Percentiles rank a stretch among this genome's conserved stretches.
Evolutionary conservation across 2,329 filamentous ascomycete genomes (phyloP).

Genomic region (Chaetomium olivaceum): DNA sequence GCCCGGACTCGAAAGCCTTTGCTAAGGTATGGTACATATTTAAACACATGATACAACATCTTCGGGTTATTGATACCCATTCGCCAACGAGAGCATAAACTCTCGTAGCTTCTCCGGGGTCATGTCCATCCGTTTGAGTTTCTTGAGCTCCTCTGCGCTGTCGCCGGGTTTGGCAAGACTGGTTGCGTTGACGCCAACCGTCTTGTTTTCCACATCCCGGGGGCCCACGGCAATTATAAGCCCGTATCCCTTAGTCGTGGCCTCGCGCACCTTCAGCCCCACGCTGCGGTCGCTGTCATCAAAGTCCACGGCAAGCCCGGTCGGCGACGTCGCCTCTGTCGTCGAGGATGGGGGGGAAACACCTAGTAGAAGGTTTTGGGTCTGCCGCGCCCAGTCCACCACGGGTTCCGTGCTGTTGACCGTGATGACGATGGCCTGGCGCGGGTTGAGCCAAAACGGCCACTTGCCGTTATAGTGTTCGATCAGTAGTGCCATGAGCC

Average conservation of each 20-base stretch:
- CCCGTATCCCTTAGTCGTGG: conserved; percentile 71
- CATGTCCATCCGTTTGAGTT: conserved; percentile 37
- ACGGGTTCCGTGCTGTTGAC: conserved; percentile 63
- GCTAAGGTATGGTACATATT: conserved; percentile 8
- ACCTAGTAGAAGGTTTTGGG: conserved; percentile 55
- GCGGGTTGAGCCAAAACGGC: conserved; percentile 87
- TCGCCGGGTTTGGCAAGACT: conserved; percentile 37
- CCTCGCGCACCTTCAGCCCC: conserved; percentile 69
- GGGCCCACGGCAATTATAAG: conserved; percentile 72
- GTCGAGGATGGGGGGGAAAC: conserved; percentile 39
- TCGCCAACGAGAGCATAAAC: conserved; percentile 49
- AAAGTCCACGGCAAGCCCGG: conserved; percentile 66
- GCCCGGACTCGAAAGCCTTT: neutral
- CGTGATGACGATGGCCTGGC: conserved; percentile 72
- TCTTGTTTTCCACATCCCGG: conserved; percentile 59
- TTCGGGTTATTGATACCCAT: conserved; percentile 47
- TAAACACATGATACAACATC: neutral
- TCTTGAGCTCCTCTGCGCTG: conserved; percentile 37
- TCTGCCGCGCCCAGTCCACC: conserved; percentile 49
- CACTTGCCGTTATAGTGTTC: conserved; percentile 79
- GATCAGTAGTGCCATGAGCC: conserved; percentile 81
- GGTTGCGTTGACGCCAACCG: conserved; percentile 53
- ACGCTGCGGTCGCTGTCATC: conserved; percentile 65
- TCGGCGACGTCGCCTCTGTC: conserved; percentile 54
- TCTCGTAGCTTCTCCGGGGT: conserved; percentile 47